A percentile compares a stretch with the other conserved stretches of the same genome.
Conservation (phyloP, 805 yeast genomes). For the Saturnispora besseyi region DNA sequence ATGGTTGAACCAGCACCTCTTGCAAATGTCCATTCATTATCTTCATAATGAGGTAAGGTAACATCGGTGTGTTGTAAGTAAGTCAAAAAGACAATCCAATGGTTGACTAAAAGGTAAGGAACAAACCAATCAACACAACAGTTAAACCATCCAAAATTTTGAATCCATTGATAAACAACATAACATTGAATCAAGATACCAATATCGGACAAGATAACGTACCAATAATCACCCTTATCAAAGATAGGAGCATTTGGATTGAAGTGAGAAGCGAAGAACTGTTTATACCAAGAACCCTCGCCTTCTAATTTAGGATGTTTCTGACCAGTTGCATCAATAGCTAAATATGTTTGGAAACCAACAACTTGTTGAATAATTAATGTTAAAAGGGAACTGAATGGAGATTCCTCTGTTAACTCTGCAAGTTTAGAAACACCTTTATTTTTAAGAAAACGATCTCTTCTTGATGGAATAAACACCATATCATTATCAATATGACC, state of each 20-base stretch:
- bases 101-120: slow-evolving; percentile 53
- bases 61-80: slow-evolving; percentile 57
- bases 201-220: slow-evolving; percentile 43
- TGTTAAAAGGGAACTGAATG: slow-evolving; percentile 35
- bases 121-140: slow-evolving; percentile 47
- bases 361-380: slow-evolving; percentile 47
- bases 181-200: slow-evolving; percentile 40
- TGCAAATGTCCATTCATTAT: slow-evolving; percentile 52
- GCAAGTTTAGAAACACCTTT: slow-evolving; percentile 28
- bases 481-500: slow-evolving; percentile 53
- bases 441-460: slow-evolving; percentile 33
- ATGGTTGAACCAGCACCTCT: slow-evolving; percentile 61
- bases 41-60: slow-evolving; percentile 49
- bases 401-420: slow-evolving; percentile 48
- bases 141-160: slow-evolving; percentile 39
- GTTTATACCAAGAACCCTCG: slow-evolving; percentile 23
- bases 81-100: slow-evolving; percentile 58
- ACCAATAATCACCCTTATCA: slow-evolving; percentile 48
- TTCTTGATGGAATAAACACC: slow-evolving; percentile 50
- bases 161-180: slow-evolving; percentile 44
- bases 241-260: slow-evolving; percentile 48
- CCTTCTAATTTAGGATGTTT: slow-evolving; percentile 28
- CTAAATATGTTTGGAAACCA: slow-evolving; percentile 43
- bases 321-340: slow-evolving; percentile 52
- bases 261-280: slow-evolving; percentile 40